Conservation (phyloP, 306 rosid genomes). For the Heteromeles arbutifolia region DNA sequence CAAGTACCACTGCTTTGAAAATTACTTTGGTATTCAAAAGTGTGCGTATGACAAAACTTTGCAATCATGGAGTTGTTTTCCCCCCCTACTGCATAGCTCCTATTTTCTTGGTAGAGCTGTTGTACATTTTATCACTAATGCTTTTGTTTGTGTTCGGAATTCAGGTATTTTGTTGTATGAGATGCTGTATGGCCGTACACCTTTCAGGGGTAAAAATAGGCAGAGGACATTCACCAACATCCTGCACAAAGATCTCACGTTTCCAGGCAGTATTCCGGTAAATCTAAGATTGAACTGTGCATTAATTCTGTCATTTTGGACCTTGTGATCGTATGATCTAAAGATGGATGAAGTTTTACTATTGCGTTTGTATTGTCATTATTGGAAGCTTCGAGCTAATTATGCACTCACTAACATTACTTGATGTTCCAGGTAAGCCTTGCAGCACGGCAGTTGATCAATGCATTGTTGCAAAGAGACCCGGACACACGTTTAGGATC, state of each 20-base stretch:
- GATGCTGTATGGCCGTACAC: conserved; percentile 95
- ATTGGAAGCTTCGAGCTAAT: conserved; percentile 7
- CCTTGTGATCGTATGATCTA: neutral
- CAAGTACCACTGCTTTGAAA: neutral
- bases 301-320: neutral
- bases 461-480: conserved; percentile 86
- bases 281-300: neutral
- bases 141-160: conserved; percentile 18
- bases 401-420: conserved; percentile 13
- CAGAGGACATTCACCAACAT: conserved; percentile 82
- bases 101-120: neutral
- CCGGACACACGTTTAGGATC: conserved; percentile 70
- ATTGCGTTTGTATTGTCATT: neutral
- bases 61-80: neutral
- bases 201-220: conserved; percentile 89
- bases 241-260: conserved; percentile 89
- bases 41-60: neutral
- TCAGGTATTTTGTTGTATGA: conserved; percentile 87
- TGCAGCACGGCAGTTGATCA: conserved; percentile 77
- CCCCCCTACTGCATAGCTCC: neutral
- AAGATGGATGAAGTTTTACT: neutral
- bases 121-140: neutral
- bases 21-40: neutral
- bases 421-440: conserved; percentile 68
- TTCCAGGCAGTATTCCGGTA: conserved; percentile 90